Evolutionary conservation across 306 rosid species (phyloP), one percentile per base, ranked within the genome.

Genomic region (Cyclanthera cordifolia): DNA sequence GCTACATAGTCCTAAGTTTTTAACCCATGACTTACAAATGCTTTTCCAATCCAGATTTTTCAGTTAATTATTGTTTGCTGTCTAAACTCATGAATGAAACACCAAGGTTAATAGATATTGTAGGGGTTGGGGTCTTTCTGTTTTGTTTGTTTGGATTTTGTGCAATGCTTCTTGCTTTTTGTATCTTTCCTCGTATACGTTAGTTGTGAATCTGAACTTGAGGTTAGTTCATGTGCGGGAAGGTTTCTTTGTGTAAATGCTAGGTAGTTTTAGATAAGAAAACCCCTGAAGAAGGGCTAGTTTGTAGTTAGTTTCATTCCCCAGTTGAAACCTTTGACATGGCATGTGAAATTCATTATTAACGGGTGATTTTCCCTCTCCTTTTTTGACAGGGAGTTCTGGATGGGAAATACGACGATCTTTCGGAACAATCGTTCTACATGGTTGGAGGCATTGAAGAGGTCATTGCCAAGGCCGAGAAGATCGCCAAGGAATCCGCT

Each of bases 361-460:
- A 34, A 59, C 24, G 66, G 7, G 25, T 16, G 24, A 7, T 9
- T 45, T 59, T 32, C n/a, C 34, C 14, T 32, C 8, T 47, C 8
- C 27, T 34, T 25, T 41, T 21, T 56, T 17, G 70, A 27, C 88
- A 91, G 96, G 96, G 93, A 69, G 96, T 92, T 67, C 84, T 92
- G 84, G 97, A 92, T 67, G 97, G 97, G 1, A 92, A 89, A 55
- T 92, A 82, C 3, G 97, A 92, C 69, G 97, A 92, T 78, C 90
- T 92, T 61, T 2, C 93, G 0, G 97, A 92, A 73, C 97, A 92
- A 17, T 79, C 97, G 10, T 92, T 92, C 77, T 92, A 92, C 79
- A 92, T 92, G 97, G 96, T 92, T 79, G 97, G 97, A 20, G 97
- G 97, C 15, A 92, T 92, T 56, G 97, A 92, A 0, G 97, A 92